Evolutionary conservation across 106 monocot species (phyloP).

Genomic region (Allium fistulosum): DNA sequence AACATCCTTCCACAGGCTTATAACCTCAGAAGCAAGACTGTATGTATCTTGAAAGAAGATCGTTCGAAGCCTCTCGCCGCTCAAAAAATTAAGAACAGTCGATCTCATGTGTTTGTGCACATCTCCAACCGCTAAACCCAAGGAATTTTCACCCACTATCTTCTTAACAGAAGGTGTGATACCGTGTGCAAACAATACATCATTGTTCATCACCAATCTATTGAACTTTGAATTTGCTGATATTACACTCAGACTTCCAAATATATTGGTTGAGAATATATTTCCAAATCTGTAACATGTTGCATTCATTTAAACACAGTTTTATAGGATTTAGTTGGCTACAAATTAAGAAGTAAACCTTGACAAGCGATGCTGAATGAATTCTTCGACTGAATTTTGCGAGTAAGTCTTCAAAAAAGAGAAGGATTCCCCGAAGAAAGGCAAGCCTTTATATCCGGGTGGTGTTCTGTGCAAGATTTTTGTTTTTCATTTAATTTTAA

Average conservation of each 20-base stretch:
- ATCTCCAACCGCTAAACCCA: neutral
- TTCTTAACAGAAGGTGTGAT: neutral
- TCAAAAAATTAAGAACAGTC: neutral
- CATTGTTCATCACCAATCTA: neutral
- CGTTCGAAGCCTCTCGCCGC: neutral
- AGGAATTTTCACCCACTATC: neutral
- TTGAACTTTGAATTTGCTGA: neutral
- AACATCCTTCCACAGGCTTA: neutral
- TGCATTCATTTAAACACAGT: neutral
- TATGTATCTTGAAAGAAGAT: neutral
- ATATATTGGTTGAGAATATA: neutral
- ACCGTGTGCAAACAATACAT: neutral
- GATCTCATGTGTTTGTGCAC: neutral
- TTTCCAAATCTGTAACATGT: neutral
- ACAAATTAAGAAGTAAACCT: neutral
- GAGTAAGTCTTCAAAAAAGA: too few species aligned
- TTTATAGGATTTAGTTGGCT: too few species aligned
- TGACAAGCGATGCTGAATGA: neutral
- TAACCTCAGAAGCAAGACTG: neutral
- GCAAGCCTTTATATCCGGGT: too few species aligned
- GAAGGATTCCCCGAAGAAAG: too few species aligned
- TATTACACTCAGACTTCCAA: neutral
- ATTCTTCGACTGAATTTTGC: neutral
- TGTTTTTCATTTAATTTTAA: too few species aligned
- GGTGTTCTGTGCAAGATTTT: too few species aligned